Conservation (phyloP, 2,329 filamentous ascomycete species). For the Alternaria gansuensis region DNA sequence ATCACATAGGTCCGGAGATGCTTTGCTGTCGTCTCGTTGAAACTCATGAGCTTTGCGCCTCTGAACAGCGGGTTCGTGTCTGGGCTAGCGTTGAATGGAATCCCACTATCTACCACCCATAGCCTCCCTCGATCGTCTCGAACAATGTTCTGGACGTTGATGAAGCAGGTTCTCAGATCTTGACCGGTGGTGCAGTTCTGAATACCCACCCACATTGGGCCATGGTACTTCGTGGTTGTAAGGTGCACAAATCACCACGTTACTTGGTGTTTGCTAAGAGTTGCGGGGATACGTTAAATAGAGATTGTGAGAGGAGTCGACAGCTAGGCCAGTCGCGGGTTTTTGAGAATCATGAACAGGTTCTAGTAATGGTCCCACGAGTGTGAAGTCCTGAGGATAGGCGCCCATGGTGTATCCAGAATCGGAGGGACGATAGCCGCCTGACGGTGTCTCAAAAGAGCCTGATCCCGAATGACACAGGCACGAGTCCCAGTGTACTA, state of each 20-base stretch:
- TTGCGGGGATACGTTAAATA: conserved; percentile 58
- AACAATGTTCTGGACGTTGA: conserved; percentile 59
- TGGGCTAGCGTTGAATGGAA: conserved; percentile 41
- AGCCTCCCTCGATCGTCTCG: conserved; percentile 52
- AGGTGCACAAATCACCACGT: conserved; percentile 52
- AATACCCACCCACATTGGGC: conserved; percentile 52
- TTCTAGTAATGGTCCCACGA: conserved; percentile 50
- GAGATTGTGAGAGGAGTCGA: conserved; percentile 51
- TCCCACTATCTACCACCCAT: conserved; percentile 56
- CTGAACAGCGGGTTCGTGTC: conserved; percentile 40
- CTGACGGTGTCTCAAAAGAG: conserved; percentile 24
- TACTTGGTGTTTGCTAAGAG: conserved; percentile 48
- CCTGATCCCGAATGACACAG: conserved; percentile 6
- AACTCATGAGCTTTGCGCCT: conserved; percentile 57
- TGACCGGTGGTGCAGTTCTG: conserved; percentile 54
- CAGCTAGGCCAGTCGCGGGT: conserved; percentile 53
- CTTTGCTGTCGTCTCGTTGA: conserved; percentile 47
- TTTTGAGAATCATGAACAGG: conserved; percentile 52
- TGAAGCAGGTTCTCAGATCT: conserved; percentile 55
- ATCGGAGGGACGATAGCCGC: conserved; percentile 24
- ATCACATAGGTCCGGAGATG: conserved; percentile 53
- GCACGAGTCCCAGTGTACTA: not conserved
- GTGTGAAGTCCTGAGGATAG: conserved; percentile 49
- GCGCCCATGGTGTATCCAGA: conserved; percentile 27
- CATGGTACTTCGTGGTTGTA: conserved; percentile 54